Conservation (phyloP, 2,329 filamentous ascomycete species). For the Cadophora malorum region DNA sequence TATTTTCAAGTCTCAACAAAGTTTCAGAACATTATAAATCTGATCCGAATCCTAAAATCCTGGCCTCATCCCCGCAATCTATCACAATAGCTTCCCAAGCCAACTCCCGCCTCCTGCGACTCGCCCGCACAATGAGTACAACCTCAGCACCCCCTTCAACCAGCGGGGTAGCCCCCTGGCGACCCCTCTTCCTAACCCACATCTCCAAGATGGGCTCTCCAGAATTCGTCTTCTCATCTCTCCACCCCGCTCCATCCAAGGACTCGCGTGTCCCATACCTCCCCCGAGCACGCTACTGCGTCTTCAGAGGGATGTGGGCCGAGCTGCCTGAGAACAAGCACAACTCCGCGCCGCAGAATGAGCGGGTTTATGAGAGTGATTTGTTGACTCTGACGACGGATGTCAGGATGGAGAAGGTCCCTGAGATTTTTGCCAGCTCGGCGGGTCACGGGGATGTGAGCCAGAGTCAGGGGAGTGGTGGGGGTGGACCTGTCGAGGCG, state of each 20-base stretch:
- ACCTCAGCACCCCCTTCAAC: conserved; percentile 36
- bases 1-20: not conserved
- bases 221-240: conserved; percentile 52
- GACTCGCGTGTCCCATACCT: conserved; percentile 47
- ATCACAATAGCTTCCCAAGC: conserved; percentile 42
- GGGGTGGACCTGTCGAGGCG: conserved; percentile 78
- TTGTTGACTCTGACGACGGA: conserved; percentile 87
- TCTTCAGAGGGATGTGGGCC: conserved; percentile 86
- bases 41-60: not conserved
- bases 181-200: conserved; percentile 45
- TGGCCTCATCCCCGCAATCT: not conserved
- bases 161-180: conserved; percentile 45
- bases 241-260: conserved; percentile 47
- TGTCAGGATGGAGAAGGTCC: conserved; percentile 82
- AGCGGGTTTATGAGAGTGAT: conserved; percentile 74
- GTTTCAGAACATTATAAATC: not conserved
- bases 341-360: conserved; percentile 76
- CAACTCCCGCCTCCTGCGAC: conserved; percentile 37
- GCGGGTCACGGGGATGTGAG: conserved; percentile 52
- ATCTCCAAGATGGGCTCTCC: conserved; percentile 47
- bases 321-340: conserved; percentile 73
- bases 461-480: conserved; percentile 58
- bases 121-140: conserved; percentile 44
- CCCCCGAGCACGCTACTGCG: conserved; percentile 75
- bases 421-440: conserved; percentile 67